phyloP scores from a whole-genome alignment of 176 grass and related monocot species.

The Carex scoparia region DNA sequence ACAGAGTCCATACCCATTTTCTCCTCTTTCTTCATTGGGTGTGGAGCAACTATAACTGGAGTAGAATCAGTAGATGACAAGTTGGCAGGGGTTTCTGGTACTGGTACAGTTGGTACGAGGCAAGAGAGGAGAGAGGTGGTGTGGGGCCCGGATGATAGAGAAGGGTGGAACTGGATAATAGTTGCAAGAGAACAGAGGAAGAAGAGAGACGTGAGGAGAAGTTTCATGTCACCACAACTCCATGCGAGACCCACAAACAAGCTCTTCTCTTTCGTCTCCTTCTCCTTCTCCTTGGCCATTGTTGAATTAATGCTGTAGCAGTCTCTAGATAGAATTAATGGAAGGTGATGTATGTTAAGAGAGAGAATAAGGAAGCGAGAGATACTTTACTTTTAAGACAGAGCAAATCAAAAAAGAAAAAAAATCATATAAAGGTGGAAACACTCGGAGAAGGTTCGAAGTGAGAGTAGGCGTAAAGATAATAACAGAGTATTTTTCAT shows the following conservation, averaged over 20 bases:
- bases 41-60: neutral
- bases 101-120: conserved; percentile 1
- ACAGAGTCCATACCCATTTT: conserved; percentile 20
- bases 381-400: conserved; percentile 23
- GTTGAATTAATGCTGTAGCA: conserved; percentile 6
- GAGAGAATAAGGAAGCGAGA: neutral
- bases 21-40: conserved; percentile 1
- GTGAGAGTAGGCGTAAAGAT: too few relatives aligned
- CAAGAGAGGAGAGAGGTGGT: conserved; percentile 22
- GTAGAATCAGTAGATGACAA: neutral
- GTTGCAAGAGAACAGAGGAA: conserved; percentile 55
- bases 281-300: conserved; percentile 39
- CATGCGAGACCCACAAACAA: conserved; percentile 31
- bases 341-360: neutral
- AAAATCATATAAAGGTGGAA: neutral
- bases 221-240: conserved; percentile 66
- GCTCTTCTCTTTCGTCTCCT: conserved; percentile 14
- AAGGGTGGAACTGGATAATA: conserved; percentile 65
- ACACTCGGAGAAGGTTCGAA: neutral
- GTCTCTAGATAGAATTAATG: neutral
- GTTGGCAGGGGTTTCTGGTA: neutral
- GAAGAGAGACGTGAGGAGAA: conserved; percentile 60
- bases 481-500: too few relatives aligned
- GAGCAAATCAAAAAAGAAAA: neutral
- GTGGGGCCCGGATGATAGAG: conserved; percentile 25